A percentile compares a stretch with the other conserved stretches of the same genome.
These are phyloP conservation scores for Pichia sp. DNA, from an alignment of 1,139 yeast genomes.

Conservation along the genomic window DNA sequence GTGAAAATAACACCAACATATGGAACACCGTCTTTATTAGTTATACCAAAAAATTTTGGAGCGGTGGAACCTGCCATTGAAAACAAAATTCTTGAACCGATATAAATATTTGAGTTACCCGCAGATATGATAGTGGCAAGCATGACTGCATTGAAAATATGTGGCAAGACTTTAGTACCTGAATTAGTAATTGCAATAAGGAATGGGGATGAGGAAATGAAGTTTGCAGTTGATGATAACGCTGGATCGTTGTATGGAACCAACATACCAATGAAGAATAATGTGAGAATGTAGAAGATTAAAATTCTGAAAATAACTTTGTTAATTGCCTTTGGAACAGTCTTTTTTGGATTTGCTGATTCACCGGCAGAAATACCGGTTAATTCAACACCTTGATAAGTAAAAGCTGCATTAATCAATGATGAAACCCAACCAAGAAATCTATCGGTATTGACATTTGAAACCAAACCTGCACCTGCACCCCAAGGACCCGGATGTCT, in stretches of 20 bases:
- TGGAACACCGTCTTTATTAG: conserved; percentile 64
- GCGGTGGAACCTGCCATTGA: conserved; percentile 62
- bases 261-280: conserved; percentile 74
- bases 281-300: conserved; percentile 70
- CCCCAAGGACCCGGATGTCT: conserved; percentile 88
- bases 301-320: conserved; percentile 77
- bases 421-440: conserved; percentile 57
- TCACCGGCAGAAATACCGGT: conserved; percentile 91
- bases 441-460: conserved; percentile 44
- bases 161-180: conserved; percentile 63
- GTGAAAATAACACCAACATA: conserved; percentile 51
- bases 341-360: conserved; percentile 69
- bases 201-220: conserved; percentile 44
- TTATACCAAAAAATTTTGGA: conserved; percentile 46
- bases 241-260: conserved; percentile 70
- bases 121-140: conserved; percentile 66
- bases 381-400: conserved; percentile 76
- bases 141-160: conserved; percentile 71
- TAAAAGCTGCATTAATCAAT: conserved; percentile 59
- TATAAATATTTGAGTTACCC: conserved; percentile 74
- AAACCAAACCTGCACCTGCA: conserved; percentile 40
- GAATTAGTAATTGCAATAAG: conserved; percentile 56
- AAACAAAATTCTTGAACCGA: conserved; percentile 67
- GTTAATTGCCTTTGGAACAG: conserved; percentile 80
- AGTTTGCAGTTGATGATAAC: conserved; percentile 23